Conservation (phyloP, 192 early-diverging fungal species). For the Obelidium mucronatum region DNA sequence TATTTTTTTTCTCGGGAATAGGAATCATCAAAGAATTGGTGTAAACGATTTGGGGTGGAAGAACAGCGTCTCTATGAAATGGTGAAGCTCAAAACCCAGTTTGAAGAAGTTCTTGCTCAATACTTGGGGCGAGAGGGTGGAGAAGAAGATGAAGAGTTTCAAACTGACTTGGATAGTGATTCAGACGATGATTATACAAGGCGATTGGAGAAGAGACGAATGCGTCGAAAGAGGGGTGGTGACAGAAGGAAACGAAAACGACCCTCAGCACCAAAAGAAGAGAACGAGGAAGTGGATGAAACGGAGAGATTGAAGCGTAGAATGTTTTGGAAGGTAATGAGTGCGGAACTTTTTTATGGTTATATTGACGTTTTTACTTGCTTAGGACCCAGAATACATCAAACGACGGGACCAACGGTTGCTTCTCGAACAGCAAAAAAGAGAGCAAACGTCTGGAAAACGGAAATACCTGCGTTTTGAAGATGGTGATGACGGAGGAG, state of each 20-base stretch:
- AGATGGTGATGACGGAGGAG: constrained; percentile 37
- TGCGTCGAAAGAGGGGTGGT: neutral
- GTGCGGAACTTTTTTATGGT: too few relatives aligned
- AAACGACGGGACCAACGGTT: constrained; percentile 41
- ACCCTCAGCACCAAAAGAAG: constrained; percentile 13
- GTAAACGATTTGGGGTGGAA: constrained; percentile 66
- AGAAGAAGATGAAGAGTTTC: constrained; percentile 27
- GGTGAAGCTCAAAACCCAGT: constrained; percentile 69
- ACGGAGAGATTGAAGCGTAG: constrained; percentile 16
- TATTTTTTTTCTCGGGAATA: constrained; percentile 19
- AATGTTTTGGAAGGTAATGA: constrained; percentile 39
- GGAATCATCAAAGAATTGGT: constrained; percentile 66
- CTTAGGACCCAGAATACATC: constrained; percentile 46
- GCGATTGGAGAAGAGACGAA: neutral
- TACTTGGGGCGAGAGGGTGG: constrained; percentile 24
- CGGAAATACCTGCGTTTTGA: constrained; percentile 52
- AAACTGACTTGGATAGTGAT: constrained; percentile 30
- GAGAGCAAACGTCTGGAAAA: constrained; percentile 39
- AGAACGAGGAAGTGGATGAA: constrained; percentile 32
- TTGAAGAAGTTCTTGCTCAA: constrained; percentile 67
- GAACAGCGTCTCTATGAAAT: constrained; percentile 78
- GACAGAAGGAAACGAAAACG: constrained; percentile 15
- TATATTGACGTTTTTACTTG: neutral
- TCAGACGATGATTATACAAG: neutral
- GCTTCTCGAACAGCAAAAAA: constrained; percentile 53